Evolutionary conservation across 257 asterid species (phyloP).

Genomic region (Voacanga thouarsii): DNA sequence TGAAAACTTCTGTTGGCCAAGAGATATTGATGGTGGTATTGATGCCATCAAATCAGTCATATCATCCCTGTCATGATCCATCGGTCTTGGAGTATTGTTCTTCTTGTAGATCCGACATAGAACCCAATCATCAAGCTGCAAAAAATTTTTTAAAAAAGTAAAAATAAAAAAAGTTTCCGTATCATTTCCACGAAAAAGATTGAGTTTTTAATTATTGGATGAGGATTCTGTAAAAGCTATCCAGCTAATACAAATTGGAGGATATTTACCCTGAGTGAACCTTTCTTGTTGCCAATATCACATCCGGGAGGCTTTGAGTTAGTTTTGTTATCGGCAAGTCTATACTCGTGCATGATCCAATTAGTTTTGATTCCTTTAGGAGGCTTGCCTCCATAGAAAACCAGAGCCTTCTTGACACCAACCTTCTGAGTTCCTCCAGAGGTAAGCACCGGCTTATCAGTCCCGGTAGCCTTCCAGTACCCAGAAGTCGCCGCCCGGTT

Average conservation of each 20-base stretch:
- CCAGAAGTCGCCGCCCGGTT: slow-evolving; percentile 54
- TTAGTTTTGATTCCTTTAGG: slow-evolving; percentile 49
- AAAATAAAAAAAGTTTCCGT: neutral
- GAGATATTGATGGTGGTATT: slow-evolving; percentile 22
- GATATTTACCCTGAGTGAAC: slow-evolving; percentile 61
- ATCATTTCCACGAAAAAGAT: neutral
- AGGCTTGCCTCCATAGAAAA: slow-evolving; percentile 51
- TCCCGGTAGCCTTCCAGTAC: slow-evolving; percentile 58
- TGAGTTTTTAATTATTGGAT: neutral
- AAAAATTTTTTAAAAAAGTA: too few relatives aligned
- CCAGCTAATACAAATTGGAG: neutral
- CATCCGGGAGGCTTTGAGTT: slow-evolving; percentile 39
- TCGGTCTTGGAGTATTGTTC: slow-evolving; percentile 51
- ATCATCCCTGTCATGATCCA: slow-evolving; percentile 61
- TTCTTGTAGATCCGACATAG: slow-evolving; percentile 51
- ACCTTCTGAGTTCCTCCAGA: slow-evolving; percentile 50
- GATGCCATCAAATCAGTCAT: slow-evolving; percentile 40
- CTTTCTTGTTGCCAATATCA: slow-evolving; percentile 44
- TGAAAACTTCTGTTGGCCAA: slow-evolving; percentile 29
- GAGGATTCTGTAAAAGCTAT: neutral
- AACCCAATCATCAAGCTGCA: slow-evolving; percentile 61
- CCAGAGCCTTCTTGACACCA: slow-evolving; percentile 48
- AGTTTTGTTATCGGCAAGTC: slow-evolving; percentile 36
- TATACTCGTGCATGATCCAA: slow-evolving; percentile 56
- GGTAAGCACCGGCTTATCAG: slow-evolving; percentile 56